phyloP scores from a whole-genome alignment of 2,329 filamentous ascomycete genomes.

The Zasmidium citrigriseum region DNA sequence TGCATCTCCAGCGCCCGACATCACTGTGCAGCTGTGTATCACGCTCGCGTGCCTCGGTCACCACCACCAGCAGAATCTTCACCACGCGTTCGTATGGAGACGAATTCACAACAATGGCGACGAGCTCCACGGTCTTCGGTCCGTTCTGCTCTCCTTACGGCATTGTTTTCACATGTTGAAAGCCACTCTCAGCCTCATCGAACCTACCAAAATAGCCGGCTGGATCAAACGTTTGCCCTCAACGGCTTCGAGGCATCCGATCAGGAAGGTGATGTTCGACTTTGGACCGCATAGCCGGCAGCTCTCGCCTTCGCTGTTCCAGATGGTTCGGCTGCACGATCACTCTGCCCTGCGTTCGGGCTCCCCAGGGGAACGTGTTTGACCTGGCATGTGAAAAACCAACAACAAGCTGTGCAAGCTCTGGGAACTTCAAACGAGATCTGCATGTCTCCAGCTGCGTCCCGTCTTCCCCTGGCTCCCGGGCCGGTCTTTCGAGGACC shows the following conservation, averaged over 20 bases:
- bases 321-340: conserved; percentile 6
- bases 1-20: background rate
- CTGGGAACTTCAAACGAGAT: conserved; percentile 14
- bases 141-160: background rate
- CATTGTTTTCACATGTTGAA: background rate
- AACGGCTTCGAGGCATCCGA: background rate
- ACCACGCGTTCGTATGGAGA: background rate
- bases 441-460: conserved; percentile 4
- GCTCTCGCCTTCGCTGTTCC: background rate
- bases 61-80: background rate
- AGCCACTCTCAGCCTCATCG: background rate
- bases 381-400: background rate
- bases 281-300: background rate
- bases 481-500: conserved; percentile 7
- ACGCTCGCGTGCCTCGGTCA: background rate
- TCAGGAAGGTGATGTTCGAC: background rate
- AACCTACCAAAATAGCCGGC: background rate
- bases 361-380: background rate
- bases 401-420: background rate
- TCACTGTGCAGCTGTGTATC: conserved; percentile 1
- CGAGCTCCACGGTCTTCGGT: background rate
- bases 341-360: background rate
- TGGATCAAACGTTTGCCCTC: conserved; percentile 2
- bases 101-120: too few relatives aligned
- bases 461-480: conserved; percentile 4